Base-by-base conservation (phyloP, 2,329 filamentous ascomycete genomes). In the Dactylellina cionopaga region DNA sequence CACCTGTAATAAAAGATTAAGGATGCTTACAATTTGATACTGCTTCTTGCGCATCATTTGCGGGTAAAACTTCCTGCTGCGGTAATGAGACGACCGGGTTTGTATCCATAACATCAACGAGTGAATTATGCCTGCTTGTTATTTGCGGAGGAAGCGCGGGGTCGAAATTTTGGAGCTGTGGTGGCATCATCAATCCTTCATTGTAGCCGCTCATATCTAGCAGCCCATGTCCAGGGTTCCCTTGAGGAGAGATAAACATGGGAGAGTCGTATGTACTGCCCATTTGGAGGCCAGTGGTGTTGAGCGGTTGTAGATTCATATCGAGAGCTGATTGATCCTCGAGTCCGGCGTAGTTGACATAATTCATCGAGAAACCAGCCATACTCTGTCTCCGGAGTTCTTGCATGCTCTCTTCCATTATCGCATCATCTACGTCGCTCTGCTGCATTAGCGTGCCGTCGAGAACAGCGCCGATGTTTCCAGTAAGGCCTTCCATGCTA, bases 361-460 rank as follows among this genome's bases (percentile, higher is more conserved):
- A 71, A 35, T 13, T 41, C 22, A 71, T 24, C 13, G 66, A 41
- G 33, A 64, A 71, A 5, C 66, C 65, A 3, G 65, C 59, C 66
- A 71, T 64, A 41, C 66, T 71, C 44, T 71, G 66, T 22, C 66
- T 55, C 31, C 66, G 54, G n/a, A 71, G 27, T 25, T 71, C 66
- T 44, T 64, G 66, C 19, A 71, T 71, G 27, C 51, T 64, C 31
- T 71, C 66, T 24, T 64, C 51, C 66, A 71, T 71, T 5, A 70
- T 70, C 2, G 66, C 66, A 27, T 71, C 66, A 22, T 71, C 66
- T 3, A 71, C 41, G 11, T 71, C 58, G 19, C 27, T 33, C 5
- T 24, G 43, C 10, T 54, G 37, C n/a, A 71, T 39, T 6, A 71
- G 52, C 29, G 51, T 25, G 15, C 25, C 27, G n/a, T 71, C 66